Base-by-base conservation (phyloP, 768 basidiomycete genomes). In the Leccinum variicolor region DNA sequence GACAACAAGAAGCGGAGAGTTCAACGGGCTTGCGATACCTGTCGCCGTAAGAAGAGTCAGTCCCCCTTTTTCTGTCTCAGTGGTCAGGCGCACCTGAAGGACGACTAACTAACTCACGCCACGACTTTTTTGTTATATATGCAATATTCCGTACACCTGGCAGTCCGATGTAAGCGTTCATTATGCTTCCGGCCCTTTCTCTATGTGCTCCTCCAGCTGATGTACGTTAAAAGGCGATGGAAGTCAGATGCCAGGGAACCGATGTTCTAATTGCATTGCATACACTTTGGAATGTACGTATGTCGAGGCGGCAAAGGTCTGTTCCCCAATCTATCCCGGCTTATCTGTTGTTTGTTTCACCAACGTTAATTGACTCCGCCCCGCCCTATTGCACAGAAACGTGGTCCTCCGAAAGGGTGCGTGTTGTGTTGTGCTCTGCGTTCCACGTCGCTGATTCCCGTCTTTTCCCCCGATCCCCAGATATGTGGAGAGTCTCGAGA, bases 11-110 rank as follows among this genome's bases (percentile, higher is more conserved):
- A 89, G 69, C 74, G 89, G 39, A 79, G 84, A 60, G 80, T 91
- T 29, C 87, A 90, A 71, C 74, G 90, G 28, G 90, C 90, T 7
- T 94, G 92, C 67, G 91, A 93, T 66, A 81, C 85, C 0, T 94
- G 92, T 67, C 78, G 92, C 36, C 77, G 89, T 56, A 93, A 92
- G 79, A 94, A 94, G 75, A 85, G 90, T 87, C 57, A 60, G 82
- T 72, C 29, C 15, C 11, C 7, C 50, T 14, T 50, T 56, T 31
- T 4, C n/a, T 53, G 50, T 43, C 21, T 45, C 25, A 21, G 41
- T 43, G 11, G 19, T 43, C 41, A 13, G 41, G n/a, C 5, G n/a
- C 19, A 43, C 10, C 10, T 39, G 39, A 41, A 41, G 39, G 5
- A n/a, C 39, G 39, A 41, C 4, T 43, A 3, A 33, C 41, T 19